Conservation (phyloP, 2,329 filamentous ascomycete species). For the Pseudocercospora pini-densiflorae region DNA sequence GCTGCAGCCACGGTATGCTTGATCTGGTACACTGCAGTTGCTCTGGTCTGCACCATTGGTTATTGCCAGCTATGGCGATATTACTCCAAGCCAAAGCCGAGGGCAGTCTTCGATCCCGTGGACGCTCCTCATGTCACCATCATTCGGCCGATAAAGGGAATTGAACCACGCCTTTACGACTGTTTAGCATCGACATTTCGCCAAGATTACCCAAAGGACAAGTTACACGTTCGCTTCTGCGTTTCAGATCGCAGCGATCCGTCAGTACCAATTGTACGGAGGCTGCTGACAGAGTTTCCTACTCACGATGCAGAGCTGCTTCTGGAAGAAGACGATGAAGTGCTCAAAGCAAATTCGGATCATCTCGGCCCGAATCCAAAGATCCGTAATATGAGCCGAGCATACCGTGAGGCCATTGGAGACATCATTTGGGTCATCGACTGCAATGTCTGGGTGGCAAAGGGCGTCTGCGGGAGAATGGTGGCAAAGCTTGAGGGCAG, state of each 20-base stretch:
- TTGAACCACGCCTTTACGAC: constrained; percentile 88
- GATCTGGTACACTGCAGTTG: constrained; percentile 52
- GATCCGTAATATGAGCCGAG: constrained; percentile 92
- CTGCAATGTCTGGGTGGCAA: constrained; percentile 92
- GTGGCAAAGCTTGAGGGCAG: constrained; percentile 83
- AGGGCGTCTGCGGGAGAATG: constrained; percentile 81
- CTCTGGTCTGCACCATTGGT: constrained; percentile 62
- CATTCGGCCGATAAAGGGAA: constrained; percentile 89
- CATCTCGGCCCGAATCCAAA: constrained; percentile 93
- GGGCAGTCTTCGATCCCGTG: constrained; percentile 17
- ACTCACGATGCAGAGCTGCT: constrained; percentile 72
- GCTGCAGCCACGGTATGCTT: constrained; percentile 35
- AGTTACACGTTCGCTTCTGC: constrained; percentile 81
- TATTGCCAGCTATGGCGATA: constrained; percentile 63
- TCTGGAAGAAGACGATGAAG: constrained; percentile 80
- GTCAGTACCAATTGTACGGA: constrained; percentile 73
- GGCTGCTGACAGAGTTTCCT: constrained; percentile 74
- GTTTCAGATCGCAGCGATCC: constrained; percentile 76
- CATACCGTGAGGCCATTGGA: constrained; percentile 84
- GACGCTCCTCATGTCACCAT: constrained; percentile 82
- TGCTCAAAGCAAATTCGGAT: constrained; percentile 61
- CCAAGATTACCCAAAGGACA: constrained; percentile 78
- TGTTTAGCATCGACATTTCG: constrained; percentile 85
- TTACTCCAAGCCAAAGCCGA: constrained; percentile 50
- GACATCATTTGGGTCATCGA: constrained; percentile 95